Conservation (phyloP, 495 filamentous ascomycete species). For the Halenospora varia region DNA sequence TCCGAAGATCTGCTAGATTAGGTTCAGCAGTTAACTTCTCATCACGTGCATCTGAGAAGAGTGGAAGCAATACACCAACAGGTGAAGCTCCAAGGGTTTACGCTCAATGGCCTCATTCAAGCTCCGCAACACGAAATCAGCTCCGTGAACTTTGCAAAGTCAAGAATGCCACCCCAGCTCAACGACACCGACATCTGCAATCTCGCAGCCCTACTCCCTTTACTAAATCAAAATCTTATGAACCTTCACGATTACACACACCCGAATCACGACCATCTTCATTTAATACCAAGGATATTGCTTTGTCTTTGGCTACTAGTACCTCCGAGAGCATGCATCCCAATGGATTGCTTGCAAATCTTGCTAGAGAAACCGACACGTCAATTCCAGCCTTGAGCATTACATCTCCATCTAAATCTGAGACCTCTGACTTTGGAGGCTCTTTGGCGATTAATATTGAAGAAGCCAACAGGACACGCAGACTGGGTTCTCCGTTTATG, state of each 20-base stretch:
- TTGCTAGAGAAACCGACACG: conserved; percentile 28
- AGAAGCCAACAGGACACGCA: conserved; percentile 15
- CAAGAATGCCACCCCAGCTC: conserved; percentile 63
- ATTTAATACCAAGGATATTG: conserved; percentile 70
- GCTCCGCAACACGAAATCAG: conserved; percentile 71
- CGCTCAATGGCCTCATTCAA: conserved; percentile 75
- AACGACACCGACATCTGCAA: conserved; percentile 67
- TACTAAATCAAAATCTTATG: conserved; percentile 46
- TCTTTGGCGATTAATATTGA: conserved; percentile 1
- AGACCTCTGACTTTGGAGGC: conserved; percentile 11
- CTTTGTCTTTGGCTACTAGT: conserved; percentile 76
- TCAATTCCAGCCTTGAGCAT: conserved; percentile 21
- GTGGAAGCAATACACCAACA: conserved; percentile 66
- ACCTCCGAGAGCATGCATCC: conserved; percentile 76
- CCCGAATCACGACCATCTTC: conserved; percentile 35
- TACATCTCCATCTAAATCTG: conserved; percentile 8
- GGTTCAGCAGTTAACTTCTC: not conserved
- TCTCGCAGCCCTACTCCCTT: conserved; percentile 74
- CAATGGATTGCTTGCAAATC: conserved; percentile 61
- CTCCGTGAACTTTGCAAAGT: conserved; percentile 79
- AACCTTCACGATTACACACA: conserved; percentile 33
- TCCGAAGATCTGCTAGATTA: conserved; percentile 8
- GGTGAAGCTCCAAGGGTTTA: conserved; percentile 26
- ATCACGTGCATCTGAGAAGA: conserved; percentile 32
- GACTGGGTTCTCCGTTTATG: conserved; percentile 50